phyloP scores from a whole-genome alignment of 2,329 filamentous ascomycete genomes.

The Calonectria leucothoes region DNA sequence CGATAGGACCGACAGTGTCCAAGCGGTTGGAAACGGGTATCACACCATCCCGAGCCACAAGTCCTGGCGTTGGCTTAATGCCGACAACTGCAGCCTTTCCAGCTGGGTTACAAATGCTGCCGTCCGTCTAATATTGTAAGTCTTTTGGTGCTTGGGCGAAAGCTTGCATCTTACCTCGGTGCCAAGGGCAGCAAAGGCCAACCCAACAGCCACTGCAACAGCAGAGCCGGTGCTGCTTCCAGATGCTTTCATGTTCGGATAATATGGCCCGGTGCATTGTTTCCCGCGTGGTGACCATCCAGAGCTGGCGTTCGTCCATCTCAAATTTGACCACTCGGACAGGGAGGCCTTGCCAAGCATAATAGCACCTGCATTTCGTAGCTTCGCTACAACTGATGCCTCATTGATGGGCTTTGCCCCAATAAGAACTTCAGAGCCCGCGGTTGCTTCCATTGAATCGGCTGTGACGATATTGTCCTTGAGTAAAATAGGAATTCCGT shows the following conservation, averaged over 20 bases:
- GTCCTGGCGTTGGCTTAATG: not conserved
- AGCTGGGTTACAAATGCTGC: not conserved
- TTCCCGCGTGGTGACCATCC: not conserved
- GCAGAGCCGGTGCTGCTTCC: not conserved
- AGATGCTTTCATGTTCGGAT: not conserved
- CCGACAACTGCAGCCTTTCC: not conserved
- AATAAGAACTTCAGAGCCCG: not conserved
- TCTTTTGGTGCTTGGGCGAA: not conserved
- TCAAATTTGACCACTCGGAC: not conserved
- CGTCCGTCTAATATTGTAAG: not conserved
- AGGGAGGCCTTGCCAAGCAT: not conserved
- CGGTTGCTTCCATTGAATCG: not conserved
- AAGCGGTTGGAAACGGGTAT: not conserved
- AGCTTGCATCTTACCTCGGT: not conserved
- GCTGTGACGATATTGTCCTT: not conserved
- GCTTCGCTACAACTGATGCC: not conserved
- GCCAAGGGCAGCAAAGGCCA: not conserved
- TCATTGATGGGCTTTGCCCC: not conserved
- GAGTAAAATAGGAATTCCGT: not conserved
- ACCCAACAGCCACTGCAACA: not conserved
- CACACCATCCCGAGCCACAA: not conserved
- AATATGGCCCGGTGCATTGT: not conserved
- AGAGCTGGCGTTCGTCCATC: not conserved
- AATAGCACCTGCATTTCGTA: not conserved
- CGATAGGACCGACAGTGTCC: not conserved